A percentile compares a stretch with the other conserved stretches of the same genome.
Conservation (phyloP, 2,329 filamentous ascomycete genomes). For the Botrytis porri region DNA sequence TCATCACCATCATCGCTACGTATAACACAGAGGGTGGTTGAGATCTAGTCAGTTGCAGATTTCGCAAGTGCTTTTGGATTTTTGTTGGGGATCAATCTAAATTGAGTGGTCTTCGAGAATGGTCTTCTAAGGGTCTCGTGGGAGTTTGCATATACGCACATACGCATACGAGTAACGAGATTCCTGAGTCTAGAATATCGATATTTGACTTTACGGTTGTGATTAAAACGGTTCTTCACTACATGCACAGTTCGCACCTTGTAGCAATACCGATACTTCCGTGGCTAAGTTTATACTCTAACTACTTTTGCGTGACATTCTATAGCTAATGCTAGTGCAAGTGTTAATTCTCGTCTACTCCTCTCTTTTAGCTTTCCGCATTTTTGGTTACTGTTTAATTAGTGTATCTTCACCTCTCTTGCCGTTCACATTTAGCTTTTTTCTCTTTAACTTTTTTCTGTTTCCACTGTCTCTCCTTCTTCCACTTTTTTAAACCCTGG, state of each 20-base stretch:
- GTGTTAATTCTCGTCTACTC: not conserved
- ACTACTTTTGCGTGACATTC: not conserved
- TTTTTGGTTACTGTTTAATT: not conserved
- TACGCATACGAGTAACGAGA: not conserved
- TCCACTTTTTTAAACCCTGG: not conserved
- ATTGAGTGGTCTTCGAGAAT: not conserved
- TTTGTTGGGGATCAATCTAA: not conserved
- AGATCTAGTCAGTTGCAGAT: not conserved
- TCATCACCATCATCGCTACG: conserved; percentile 1
- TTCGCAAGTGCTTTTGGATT: not conserved
- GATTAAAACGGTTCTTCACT: not conserved
- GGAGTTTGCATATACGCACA: not conserved
- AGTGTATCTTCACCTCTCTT: not conserved
- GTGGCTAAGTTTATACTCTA: not conserved
- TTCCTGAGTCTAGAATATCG: not conserved
- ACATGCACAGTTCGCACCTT: not conserved
- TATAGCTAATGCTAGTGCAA: not conserved
- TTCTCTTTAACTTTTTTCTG: not conserved
- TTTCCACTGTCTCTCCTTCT: not conserved
- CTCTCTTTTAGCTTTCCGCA: not conserved
- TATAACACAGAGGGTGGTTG: not conserved
- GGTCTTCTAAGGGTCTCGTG: not conserved
- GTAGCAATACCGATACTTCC: not conserved
- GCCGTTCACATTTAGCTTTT: not conserved
- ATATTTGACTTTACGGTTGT: not conserved